phyloP scores from a whole-genome alignment of 345 rosid genomes.

The Stellera chamaejasme region DNA sequence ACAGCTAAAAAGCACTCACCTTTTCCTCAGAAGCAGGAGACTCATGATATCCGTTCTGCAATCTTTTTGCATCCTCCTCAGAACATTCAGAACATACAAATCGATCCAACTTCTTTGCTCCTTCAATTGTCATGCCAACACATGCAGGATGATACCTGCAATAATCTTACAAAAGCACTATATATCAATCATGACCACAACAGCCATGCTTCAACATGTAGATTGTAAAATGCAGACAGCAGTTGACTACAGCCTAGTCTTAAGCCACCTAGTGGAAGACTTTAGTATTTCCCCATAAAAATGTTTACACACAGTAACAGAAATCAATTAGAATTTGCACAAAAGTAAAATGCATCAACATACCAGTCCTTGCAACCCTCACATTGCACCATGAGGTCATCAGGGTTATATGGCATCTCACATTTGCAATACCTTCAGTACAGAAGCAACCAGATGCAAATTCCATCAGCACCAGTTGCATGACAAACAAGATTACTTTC shows the following conservation, averaged over 20 bases:
- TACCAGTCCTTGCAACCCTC: slow-evolving; percentile 96
- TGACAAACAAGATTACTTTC: background rate
- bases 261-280: background rate
- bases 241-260: background rate
- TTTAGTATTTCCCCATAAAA: background rate
- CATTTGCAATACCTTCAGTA: slow-evolving; percentile 79
- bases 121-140: slow-evolving; percentile 75
- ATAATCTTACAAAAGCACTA: slow-evolving; percentile 4
- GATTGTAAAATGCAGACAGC: background rate
- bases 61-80: slow-evolving; percentile 45
- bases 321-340: background rate
- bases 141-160: slow-evolving; percentile 90
- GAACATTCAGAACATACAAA: slow-evolving; percentile 73
- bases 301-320: too few species aligned
- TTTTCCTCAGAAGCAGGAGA: slow-evolving; percentile 39
- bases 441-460: slow-evolving; percentile 10
- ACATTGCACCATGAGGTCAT: slow-evolving; percentile 88
- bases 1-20: slow-evolving; percentile 25
- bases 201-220: background rate
- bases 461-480: slow-evolving; percentile 7
- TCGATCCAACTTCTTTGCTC: slow-evolving; percentile 69
- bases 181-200: background rate
- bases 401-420: slow-evolving; percentile 94
- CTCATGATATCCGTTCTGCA: slow-evolving; percentile 56
- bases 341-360: slow-evolving; percentile 7